Conservation (phyloP, 768 basidiomycete species). For the Rhizopogon vesiculosus region DNA sequence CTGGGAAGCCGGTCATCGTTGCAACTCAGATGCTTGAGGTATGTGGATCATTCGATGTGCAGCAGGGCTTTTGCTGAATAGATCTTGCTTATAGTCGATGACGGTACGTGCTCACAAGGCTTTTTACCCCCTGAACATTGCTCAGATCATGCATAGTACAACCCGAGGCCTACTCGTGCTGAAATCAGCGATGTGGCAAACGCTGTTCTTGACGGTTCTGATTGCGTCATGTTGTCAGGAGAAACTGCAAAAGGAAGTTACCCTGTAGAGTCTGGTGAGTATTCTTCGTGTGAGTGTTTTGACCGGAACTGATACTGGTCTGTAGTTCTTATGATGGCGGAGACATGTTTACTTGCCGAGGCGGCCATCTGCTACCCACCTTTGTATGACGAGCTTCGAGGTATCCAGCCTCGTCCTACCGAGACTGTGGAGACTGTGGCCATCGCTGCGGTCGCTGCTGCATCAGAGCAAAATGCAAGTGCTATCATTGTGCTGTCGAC, state of each 20-base stretch:
- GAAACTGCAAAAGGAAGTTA: conserved; percentile 98
- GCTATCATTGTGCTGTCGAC: conserved; percentile 97
- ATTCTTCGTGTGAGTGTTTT: neutral
- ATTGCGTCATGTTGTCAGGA: conserved; percentile 99
- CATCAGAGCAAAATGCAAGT: conserved; percentile 90
- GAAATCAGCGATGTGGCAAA: conserved; percentile 99
- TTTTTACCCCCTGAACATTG: conserved; percentile 4
- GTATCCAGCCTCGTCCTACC: conserved; percentile 81
- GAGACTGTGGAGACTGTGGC: conserved; percentile 95
- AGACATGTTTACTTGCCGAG: conserved; percentile 97
- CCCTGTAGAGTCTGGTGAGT: conserved; percentile 88
- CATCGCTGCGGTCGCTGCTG: conserved; percentile 92
- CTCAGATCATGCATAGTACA: conserved; percentile 56
- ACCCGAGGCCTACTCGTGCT: conserved; percentile 97
- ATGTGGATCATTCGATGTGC: conserved; percentile 9
- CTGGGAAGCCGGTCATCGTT: conserved; percentile 96
- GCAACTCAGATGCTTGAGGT: conserved; percentile 99
- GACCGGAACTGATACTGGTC: conserved; percentile 5
- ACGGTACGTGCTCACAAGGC: conserved; percentile 50
- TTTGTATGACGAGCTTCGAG: conserved; percentile 83
- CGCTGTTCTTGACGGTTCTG: conserved; percentile 96
- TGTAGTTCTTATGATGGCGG: conserved; percentile 98
- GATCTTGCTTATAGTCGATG: conserved; percentile 65
- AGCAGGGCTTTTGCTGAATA: neutral
- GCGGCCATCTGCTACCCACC: conserved; percentile 93